Evolutionary conservation across 441 rosid species (phyloP), one percentile per base, ranked within the genome.

Genomic region (Sinapis alba): DNA sequence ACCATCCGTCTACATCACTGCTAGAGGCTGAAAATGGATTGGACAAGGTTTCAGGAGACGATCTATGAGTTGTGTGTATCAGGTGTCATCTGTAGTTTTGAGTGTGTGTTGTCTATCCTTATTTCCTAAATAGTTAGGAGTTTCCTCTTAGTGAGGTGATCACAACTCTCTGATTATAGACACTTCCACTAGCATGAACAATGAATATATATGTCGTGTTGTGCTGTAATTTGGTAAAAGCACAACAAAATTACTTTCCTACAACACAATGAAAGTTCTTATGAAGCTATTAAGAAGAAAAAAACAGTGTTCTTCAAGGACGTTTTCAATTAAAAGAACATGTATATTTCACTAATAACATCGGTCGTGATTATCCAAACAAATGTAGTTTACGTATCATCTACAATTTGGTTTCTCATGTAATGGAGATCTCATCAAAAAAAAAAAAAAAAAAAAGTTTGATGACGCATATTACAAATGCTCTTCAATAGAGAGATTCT

Each of bases 1-100:
- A 86, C 73, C 84, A 88, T 30, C 74, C 89, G 7, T 84, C 90
- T 34, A 85, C 86, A 74, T 73, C 87, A 43, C 68, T 83, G 4
- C 73, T 79, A 10, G 81, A 87, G 62, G 79, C 28, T 51, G 85
- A 83, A 60, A 83, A 83, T 73, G 83, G 78, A 13, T 63, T 85
- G 79, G 87, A 84, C 51, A 86, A 85, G 83, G 87, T 81, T 76
- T 83, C 85, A 19, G 87, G 86, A 76, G 72, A 78, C 64, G 82
- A 86, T 73, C 68, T 87, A 13, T 78, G 81, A 72, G 58, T 72
- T 78, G 68, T 41, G 68, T 41, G 62, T 60, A 77, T 71, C 63
- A 58, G 30, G 60, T 76, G 60, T 41, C 67, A 57, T 70, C 23
- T 70, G 45, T 74, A 74, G 78, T 77, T n/a, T n/a, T 50, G 72